Evolutionary conservation across 2,329 filamentous ascomycete genomes (phyloP).

Genomic region (Aspergillus sp.): DNA sequence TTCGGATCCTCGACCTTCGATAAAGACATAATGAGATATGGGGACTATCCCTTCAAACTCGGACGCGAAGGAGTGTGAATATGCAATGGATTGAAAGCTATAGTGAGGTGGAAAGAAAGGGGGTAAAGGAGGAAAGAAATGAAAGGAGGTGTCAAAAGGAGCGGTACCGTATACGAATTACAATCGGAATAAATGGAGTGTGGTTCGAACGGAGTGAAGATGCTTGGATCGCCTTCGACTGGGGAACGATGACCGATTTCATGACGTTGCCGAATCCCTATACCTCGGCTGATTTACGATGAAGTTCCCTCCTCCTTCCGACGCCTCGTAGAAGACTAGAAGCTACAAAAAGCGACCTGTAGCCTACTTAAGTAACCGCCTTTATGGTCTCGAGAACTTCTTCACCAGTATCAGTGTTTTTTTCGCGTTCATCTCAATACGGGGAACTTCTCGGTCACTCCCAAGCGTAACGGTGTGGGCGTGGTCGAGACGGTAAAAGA

Average conservation of each 20-base stretch:
- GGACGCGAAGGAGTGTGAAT: neutral
- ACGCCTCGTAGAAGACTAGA: neutral
- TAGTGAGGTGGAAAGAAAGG: conserved; percentile 1
- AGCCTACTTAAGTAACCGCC: too few relatives aligned
- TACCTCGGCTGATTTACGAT: conserved; percentile 32
- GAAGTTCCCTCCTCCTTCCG: neutral
- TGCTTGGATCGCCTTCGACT: conserved; percentile 27
- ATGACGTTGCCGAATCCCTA: conserved; percentile 40
- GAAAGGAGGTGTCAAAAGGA: neutral
- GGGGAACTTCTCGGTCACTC: neutral
- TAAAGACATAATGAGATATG: conserved; percentile 39
- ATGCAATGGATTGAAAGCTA: neutral
- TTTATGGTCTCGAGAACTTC: neutral
- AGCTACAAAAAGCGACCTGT: too few relatives aligned
- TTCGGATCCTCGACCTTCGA: conserved; percentile 37
- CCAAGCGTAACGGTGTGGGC: neutral
- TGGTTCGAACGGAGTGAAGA: conserved; percentile 19
- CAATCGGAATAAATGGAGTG: conserved; percentile 7
- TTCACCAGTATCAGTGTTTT: neutral
- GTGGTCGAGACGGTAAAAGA: neutral
- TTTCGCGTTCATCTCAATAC: neutral
- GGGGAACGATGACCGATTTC: conserved; percentile 21
- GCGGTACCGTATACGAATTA: conserved; percentile 9
- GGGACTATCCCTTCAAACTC: neutral
- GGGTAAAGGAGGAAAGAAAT: conserved; percentile 8